Evolutionary conservation across 148 eudicot genomes (phyloP), one percentile per base, ranked within the genome.

Genomic region (Cornus controversa): DNA sequence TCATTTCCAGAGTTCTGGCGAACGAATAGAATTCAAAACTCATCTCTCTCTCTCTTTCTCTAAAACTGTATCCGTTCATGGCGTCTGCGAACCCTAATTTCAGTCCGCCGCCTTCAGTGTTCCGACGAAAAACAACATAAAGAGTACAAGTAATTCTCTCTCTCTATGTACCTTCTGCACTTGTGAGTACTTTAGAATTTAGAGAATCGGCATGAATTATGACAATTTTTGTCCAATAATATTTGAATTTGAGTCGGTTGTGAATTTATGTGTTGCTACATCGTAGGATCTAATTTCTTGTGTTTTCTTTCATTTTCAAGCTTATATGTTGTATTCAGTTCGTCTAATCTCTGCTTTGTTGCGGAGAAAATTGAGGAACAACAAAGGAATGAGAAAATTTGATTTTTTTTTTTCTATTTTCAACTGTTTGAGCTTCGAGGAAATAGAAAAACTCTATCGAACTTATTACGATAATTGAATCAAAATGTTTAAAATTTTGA

Each of bases 51-150:
- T 50, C 66, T 31, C 66, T 53, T 20, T 76, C 31, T 67, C 23
- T 4, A 10, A 5, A 13, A 54, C 26, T 0, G 7, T 64, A 42
- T 54, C 8, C 70, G 11, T 63, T 36, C 36, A 60, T 69, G 74
- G 74, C 29, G 27, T 40, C 75, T 70, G 74, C 74, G 23, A 64
- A 64, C 80, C 80, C 75, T 78, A 78, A 71, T 42, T 78, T 47
- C 5, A 29, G 40, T 9, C 70, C 68, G 80, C 80, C 64, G 80
- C 77, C 70, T 63, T 45, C 2, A 4, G 36, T 53, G 14, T 26
- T 40, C 4, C 68, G 13, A 63, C 27, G 54, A 34, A 64, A 23
- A 64, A n/a, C 8, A 7, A 16, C 58, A 40, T 10, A 42, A 28
- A 9, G 45, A 20, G 37, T 13, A 34, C 50, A 42, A 22, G 1